Base-by-base conservation (phyloP, 331 rosid genomes). In the Prunus yedoensis region DNA sequence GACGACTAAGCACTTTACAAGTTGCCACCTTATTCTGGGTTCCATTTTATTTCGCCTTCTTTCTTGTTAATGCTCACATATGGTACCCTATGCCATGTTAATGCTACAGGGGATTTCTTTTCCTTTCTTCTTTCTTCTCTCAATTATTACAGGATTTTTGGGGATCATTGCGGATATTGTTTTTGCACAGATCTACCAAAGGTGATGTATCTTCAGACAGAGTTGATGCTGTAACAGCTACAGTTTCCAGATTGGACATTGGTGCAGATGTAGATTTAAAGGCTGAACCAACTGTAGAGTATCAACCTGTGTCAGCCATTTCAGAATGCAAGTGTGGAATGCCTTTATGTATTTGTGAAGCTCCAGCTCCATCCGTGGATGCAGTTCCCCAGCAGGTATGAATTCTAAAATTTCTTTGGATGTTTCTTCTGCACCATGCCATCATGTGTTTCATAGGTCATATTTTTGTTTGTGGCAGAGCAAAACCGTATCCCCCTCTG, bases 301-400 rank as follows among this genome's bases (percentile, higher is more conserved):
- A 64, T 80, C 83, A 56, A 32, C 80, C 77, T 76, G 80, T 66
- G 35, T 46, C 75, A 52, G 79, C 81, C 47, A 66, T 80, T 79
- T 68, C 79, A 74, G 95, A 87, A 68, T 95, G 99, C 32, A 92
- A 89, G 81, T 95, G 99, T 84, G 94, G 99, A 85, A 95, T 95
- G 98, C 99, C 99, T 77, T 90, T 95, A 77, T 95, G 99, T 80
- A 95, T 95, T 65, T 95, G 99, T 79, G 96, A 84, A 87, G 88
- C 94, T 74, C 84, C 97, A 70, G 78, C 82, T 38, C 88, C 96
- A 74, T 80, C 92, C 27, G 47, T 83, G 28, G 85, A 76, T 76
- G 78, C 77, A 69, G 63, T 70, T 68, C 89, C 88, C 52, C 32
- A 66, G 43, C 89, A 79, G 93, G 98, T 95, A 81, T 76, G 61